These are phyloP conservation scores for Saccharomycopsis vini DNA, from an alignment of 805 yeast species.

Conservation along the genomic window DNA sequence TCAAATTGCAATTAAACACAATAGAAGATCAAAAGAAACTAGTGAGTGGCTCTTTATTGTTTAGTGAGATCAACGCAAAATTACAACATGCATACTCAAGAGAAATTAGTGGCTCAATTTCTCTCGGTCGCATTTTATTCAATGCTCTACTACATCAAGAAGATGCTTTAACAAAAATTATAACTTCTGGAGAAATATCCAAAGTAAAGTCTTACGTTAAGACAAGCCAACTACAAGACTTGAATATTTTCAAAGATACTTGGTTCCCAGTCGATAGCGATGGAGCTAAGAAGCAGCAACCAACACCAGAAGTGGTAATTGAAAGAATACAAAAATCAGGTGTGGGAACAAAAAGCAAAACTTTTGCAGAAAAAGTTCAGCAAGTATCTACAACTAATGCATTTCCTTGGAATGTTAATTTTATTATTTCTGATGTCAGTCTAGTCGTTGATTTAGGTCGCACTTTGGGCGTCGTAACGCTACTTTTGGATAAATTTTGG, in stretches of 20 bases:
- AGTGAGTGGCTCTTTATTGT: conserved; percentile 36
- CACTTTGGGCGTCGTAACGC: conserved; percentile 58
- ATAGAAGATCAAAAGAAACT: conserved; percentile 34
- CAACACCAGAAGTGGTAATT: no score
- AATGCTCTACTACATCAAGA: conserved; percentile 38
- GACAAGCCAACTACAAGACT: conserved; percentile 78
- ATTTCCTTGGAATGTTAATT: conserved; percentile 64
- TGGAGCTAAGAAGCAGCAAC: background rate
- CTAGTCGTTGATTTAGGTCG: conserved; percentile 73
- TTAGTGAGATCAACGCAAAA: conserved; percentile 56
- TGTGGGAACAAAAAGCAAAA: conserved; percentile 20
- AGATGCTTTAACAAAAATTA: conserved; percentile 30
- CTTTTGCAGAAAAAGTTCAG: conserved; percentile 39
- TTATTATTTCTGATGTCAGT: conserved; percentile 42
- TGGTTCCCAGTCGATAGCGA: conserved; percentile 48
- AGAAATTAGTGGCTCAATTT: conserved; percentile 71
- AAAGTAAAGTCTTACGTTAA: conserved; percentile 58
- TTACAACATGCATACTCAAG: conserved; percentile 87
- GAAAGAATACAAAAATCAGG: background rate
- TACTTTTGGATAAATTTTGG: conserved; percentile 57
- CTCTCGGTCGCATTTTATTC: conserved; percentile 37
- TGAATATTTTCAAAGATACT: conserved; percentile 71
- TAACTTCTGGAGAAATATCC: conserved; percentile 43
- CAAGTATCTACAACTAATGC: conserved; percentile 55
- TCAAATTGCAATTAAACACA: conserved; percentile 50